phyloP scores from a whole-genome alignment of 2,329 filamentous ascomycete species.

The Talaromyces sp. region DNA sequence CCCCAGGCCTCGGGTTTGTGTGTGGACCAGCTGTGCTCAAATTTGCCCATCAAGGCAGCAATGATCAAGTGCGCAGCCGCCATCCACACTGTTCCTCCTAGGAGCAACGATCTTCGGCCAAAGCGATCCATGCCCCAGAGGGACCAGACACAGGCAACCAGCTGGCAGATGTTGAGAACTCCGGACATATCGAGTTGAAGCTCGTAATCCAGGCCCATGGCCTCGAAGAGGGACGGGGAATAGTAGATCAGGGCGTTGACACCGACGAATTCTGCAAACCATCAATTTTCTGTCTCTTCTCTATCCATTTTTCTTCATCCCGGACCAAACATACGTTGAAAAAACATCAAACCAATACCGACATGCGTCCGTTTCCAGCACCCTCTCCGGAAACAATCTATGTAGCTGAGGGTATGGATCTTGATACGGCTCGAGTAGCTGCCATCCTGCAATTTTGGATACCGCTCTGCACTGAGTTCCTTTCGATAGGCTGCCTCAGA shows the following conservation, averaged over 20 bases:
- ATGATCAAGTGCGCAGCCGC: conserved; percentile 26
- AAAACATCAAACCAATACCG: conserved; percentile 21
- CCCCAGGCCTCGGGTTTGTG: conserved; percentile 13
- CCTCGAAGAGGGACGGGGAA: conserved; percentile 31
- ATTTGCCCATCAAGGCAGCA: conserved; percentile 18
- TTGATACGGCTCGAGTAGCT: conserved; percentile 1
- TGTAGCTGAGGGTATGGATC: conserved; percentile 9
- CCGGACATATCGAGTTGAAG: conserved; percentile 13
- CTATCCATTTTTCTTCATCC: no score
- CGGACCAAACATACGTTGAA: no score
- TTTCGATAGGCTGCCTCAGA: no score
- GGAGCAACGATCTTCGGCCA: no score
- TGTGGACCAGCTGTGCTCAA: conserved; percentile 16
- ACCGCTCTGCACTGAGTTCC: no score
- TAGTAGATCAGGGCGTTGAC: conserved; percentile 49
- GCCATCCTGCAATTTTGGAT: no score
- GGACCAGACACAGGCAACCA: conserved; percentile 19
- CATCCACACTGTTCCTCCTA: conserved; percentile 11
- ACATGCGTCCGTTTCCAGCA: conserved; percentile 43
- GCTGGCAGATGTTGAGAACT: conserved; percentile 31
- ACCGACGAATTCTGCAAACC: conserved; percentile 23
- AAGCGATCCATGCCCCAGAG: no score
- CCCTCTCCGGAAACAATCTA: conserved; percentile 41
- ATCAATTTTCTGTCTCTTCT: no score
- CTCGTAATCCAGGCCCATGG: conserved; percentile 1